Conservation (phyloP, 2,329 filamentous ascomycete genomes). For the Calonectria multiphialidica region DNA sequence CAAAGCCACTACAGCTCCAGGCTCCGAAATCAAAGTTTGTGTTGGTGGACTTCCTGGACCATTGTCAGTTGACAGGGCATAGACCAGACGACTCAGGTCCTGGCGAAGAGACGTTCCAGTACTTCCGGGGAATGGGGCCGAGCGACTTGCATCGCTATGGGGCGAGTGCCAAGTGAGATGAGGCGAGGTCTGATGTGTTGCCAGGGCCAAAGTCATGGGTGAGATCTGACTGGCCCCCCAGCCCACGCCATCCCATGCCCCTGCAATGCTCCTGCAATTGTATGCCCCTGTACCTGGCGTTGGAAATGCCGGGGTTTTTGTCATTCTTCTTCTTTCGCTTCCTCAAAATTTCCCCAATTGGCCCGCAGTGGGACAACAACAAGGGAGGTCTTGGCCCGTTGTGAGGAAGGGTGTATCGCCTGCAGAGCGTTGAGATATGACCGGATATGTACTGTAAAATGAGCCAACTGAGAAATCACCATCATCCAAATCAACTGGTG, state of each 20-base stretch:
- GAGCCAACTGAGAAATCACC: background rate
- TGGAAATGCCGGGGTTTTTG: constrained; percentile 9
- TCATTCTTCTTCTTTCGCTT: constrained; percentile 16
- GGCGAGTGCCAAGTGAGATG: constrained; percentile 28
- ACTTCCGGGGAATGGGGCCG: constrained; percentile 25
- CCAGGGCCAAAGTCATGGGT: constrained; percentile 18
- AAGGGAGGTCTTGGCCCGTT: background rate
- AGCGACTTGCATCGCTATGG: constrained; percentile 19
- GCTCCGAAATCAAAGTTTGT: background rate
- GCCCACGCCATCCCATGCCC: constrained; percentile 22
- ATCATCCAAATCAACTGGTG: constrained; percentile 1
- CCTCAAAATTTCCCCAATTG: constrained; percentile 21
- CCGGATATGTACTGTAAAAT: background rate
- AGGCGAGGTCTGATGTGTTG: constrained; percentile 30
- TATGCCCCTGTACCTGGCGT: constrained; percentile 13
- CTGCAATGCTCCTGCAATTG: constrained; percentile 30
- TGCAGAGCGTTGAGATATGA: background rate
- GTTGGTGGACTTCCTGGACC: background rate
- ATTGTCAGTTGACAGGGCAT: constrained; percentile 10
- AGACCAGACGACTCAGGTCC: constrained; percentile 8
- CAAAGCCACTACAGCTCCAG: background rate
- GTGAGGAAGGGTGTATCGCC: background rate
- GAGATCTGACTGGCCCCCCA: constrained; percentile 26
- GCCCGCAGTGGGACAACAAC: background rate
- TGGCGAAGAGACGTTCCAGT: constrained; percentile 9